phyloP scores from a whole-genome alignment of 345 rosid genomes.

The Pelargonium nanum region DNA sequence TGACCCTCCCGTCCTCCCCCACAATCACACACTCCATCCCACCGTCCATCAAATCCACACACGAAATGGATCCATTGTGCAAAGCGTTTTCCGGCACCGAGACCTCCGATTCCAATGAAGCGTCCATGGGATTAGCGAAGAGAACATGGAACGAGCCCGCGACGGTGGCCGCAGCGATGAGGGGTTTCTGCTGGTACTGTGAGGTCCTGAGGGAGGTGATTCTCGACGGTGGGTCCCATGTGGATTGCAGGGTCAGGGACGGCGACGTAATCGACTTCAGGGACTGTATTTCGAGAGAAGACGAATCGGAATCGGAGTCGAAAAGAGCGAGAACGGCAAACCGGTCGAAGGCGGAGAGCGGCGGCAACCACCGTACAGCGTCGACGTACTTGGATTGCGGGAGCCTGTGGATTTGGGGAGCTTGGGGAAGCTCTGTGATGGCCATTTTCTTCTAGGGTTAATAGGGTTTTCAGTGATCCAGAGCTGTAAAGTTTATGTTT shows the following conservation, averaged over 20 bases:
- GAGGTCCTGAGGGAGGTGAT: conserved; percentile 48
- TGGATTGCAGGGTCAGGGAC: conserved; percentile 24
- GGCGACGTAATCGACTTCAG: conserved; percentile 21
- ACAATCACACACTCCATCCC: conserved; percentile 55
- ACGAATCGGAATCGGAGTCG: conserved; percentile 39
- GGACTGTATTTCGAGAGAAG: conserved; percentile 49
- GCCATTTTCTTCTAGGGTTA: conserved; percentile 41
- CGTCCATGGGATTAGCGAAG: conserved; percentile 17
- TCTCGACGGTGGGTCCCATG: conserved; percentile 53
- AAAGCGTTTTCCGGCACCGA: conserved; percentile 27
- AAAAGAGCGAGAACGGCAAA: conserved; percentile 37
- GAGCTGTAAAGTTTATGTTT: too few relatives aligned
- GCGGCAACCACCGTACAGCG: conserved; percentile 77
- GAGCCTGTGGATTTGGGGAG: conserved; percentile 36
- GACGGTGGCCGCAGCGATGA: conserved; percentile 44
- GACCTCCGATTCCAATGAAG: conserved; percentile 21
- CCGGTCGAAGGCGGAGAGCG: conserved; percentile 57
- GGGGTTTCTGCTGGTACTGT: conserved; percentile 22
- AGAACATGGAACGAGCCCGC: conserved; percentile 54
- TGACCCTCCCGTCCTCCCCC: conserved; percentile 42
- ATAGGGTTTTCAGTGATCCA: too few relatives aligned
- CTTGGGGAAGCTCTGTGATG: conserved; percentile 22
- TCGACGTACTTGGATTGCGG: conserved; percentile 57
- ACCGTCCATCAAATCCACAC: conserved; percentile 56
- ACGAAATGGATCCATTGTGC: conserved; percentile 44